Percentiles rank a stretch among this genome's conserved stretches.
These are phyloP conservation scores for Kondoa subrosea DNA, from an alignment of 768 basidiomycete species.

Conservation along the genomic window DNA sequence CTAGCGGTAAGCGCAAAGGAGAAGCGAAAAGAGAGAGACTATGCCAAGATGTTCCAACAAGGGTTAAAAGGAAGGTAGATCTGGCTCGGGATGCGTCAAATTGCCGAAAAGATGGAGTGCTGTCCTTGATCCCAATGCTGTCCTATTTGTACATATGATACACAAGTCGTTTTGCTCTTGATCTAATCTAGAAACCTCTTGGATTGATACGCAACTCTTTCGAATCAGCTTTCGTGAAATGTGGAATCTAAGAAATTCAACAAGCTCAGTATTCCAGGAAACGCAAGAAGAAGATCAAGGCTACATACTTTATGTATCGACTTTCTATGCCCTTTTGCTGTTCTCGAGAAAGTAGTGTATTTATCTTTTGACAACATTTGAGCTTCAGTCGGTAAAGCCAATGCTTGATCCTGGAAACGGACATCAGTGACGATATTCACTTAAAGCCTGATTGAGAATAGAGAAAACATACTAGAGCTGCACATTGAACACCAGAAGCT, in stretches of 20 bases:
- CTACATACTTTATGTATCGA: slow-evolving; percentile 15
- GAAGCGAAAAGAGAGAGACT: too few species aligned
- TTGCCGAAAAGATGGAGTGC: too few species aligned
- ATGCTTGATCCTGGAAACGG: slow-evolving; percentile 45
- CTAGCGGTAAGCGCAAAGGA: too few species aligned
- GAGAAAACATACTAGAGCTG: slow-evolving; percentile 54
- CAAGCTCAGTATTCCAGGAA: background rate
- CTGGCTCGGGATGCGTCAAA: too few species aligned
- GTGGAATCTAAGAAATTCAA: background rate
- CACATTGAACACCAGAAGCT: slow-evolving; percentile 60
- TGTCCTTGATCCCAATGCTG: too few species aligned
- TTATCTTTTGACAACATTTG: slow-evolving; percentile 89
- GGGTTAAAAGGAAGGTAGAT: too few species aligned
- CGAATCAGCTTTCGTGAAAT: background rate
- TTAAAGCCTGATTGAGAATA: background rate
- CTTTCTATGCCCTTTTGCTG: slow-evolving; percentile 13
- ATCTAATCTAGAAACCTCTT: background rate
- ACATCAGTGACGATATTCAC: background rate
- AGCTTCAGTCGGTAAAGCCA: slow-evolving; percentile 75
- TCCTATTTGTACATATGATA: too few species aligned
- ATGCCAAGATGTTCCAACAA: too few species aligned
- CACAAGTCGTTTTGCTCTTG: background rate
- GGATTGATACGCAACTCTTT: background rate
- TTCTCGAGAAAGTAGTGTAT: slow-evolving; percentile 59
- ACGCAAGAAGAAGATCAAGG: background rate